A percentile compares a stretch with the other conserved stretches of the same genome.
Evolutionary conservation across 139 green algal species (phyloP).

Genomic region (Asterochloris sp.): DNA sequence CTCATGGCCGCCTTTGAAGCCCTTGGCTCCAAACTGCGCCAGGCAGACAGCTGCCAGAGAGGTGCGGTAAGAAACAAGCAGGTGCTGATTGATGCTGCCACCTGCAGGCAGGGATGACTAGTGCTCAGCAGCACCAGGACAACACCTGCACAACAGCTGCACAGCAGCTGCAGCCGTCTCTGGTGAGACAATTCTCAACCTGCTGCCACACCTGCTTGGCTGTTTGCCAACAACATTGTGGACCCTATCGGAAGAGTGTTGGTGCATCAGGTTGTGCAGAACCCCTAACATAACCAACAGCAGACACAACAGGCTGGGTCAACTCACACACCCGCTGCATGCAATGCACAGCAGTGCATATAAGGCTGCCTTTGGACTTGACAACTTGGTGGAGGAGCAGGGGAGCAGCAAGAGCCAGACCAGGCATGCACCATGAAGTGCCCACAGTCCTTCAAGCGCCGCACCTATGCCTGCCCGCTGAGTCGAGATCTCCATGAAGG

Average conservation of each 20-base stretch:
- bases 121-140: background rate
- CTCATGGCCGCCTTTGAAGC: slow-evolving; percentile 13
- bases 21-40: slow-evolving; percentile 23
- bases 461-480: background rate
- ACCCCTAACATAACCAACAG: background rate
- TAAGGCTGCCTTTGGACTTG: too few species aligned
- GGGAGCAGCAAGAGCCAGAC: too few species aligned
- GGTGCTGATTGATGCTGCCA: slow-evolving; percentile 13
- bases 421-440: too few species aligned
- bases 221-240: too few species aligned
- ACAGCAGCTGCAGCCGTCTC: too few species aligned
- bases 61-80: slow-evolving; percentile 21
- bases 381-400: too few species aligned
- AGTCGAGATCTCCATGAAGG: slow-evolving; percentile 19
- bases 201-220: too few species aligned
- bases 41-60: slow-evolving; percentile 21
- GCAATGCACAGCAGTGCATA: background rate
- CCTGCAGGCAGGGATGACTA: background rate
- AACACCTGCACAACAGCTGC: background rate
- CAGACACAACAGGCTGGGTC: background rate
- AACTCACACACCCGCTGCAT: background rate
- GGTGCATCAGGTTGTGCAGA: background rate
- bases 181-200: too few species aligned
- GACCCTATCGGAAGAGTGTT: background rate
- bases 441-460: too few species aligned